Conservation (phyloP, 2,329 filamentous ascomycete genomes). For the Claviceps paspali region DNA sequence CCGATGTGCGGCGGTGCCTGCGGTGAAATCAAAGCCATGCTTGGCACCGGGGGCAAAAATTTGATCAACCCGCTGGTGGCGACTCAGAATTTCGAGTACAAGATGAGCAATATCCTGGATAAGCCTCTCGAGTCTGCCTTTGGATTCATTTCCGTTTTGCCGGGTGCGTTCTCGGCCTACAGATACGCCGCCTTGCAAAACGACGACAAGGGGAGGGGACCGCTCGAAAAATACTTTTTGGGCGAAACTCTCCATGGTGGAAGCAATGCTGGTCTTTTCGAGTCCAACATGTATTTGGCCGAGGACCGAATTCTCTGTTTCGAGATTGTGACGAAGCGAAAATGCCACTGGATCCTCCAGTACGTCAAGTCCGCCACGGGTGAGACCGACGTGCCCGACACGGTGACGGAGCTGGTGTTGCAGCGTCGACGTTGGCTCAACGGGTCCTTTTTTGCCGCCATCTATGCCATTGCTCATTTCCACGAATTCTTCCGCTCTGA, state of each 20-base stretch:
- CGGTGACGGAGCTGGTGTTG: slow-evolving; percentile 85
- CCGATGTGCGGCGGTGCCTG: slow-evolving; percentile 96
- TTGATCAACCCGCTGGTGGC: slow-evolving; percentile 87
- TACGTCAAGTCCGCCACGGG: slow-evolving; percentile 97
- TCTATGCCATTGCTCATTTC: slow-evolving; percentile 90
- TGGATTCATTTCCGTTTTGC: slow-evolving; percentile 92
- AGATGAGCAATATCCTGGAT: slow-evolving; percentile 98
- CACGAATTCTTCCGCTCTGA: slow-evolving; percentile 91
- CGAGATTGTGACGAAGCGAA: slow-evolving; percentile 92
- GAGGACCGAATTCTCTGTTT: slow-evolving; percentile 98
- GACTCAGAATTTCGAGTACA: slow-evolving; percentile 98
- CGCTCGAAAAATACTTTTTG: slow-evolving; percentile 90
- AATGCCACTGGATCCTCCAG: slow-evolving; percentile 92
- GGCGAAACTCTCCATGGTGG: slow-evolving; percentile 92
- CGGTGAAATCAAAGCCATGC: slow-evolving; percentile 97
- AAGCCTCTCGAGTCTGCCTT: slow-evolving; percentile 96
- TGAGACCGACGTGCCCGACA: slow-evolving; percentile 92
- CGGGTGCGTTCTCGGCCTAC: slow-evolving; percentile 97
- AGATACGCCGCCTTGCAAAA: slow-evolving; percentile 90
- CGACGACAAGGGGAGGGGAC: slow-evolving; percentile 86
- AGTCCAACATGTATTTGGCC: slow-evolving; percentile 97
- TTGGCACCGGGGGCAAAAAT: slow-evolving; percentile 70
- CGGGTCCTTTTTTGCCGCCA: slow-evolving; percentile 92
- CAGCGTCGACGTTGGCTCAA: slow-evolving; percentile 96
- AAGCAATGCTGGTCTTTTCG: slow-evolving; percentile 87